These are phyloP conservation scores for Pichia nakasei DNA, from an alignment of 805 yeast species.

Conservation along the genomic window DNA sequence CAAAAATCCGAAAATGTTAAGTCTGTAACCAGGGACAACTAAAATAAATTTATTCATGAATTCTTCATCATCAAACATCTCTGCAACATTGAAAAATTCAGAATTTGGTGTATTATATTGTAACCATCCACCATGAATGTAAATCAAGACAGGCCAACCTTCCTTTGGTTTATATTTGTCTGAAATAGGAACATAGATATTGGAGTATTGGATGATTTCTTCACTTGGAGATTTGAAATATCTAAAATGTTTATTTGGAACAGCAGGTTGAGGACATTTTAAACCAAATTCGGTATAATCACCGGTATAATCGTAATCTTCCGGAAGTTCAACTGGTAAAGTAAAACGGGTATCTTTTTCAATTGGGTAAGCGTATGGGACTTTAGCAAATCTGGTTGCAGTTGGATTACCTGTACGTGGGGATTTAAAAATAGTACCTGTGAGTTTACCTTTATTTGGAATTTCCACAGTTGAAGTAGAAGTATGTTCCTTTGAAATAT, in stretches of 20 bases:
- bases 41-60: conserved; percentile 28
- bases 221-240: conserved; percentile 21
- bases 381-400: conserved; percentile 23
- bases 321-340: conserved; percentile 24
- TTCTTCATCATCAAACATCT: conserved; percentile 21
- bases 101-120: conserved; percentile 27
- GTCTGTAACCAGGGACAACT: conserved; percentile 33
- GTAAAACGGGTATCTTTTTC: conserved; percentile 23
- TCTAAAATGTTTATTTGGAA: conserved; percentile 20
- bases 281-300: conserved; percentile 28
- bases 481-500: conserved; percentile 15
- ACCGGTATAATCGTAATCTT: conserved; percentile 30
- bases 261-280: conserved; percentile 31
- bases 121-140: conserved; percentile 38
- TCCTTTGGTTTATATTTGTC: conserved; percentile 24
- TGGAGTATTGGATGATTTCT: conserved; percentile 29
- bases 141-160: conserved; percentile 36
- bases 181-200: conserved; percentile 32
- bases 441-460: conserved; percentile 23
- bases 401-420: conserved; percentile 12
- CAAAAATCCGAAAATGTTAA: conserved; percentile 31
- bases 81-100: conserved; percentile 17
- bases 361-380: conserved; percentile 27
- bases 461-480: conserved; percentile 11
- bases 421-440: conserved; percentile 19